phyloP scores from a whole-genome alignment of 805 yeast species.

The Pichia exigua region DNA sequence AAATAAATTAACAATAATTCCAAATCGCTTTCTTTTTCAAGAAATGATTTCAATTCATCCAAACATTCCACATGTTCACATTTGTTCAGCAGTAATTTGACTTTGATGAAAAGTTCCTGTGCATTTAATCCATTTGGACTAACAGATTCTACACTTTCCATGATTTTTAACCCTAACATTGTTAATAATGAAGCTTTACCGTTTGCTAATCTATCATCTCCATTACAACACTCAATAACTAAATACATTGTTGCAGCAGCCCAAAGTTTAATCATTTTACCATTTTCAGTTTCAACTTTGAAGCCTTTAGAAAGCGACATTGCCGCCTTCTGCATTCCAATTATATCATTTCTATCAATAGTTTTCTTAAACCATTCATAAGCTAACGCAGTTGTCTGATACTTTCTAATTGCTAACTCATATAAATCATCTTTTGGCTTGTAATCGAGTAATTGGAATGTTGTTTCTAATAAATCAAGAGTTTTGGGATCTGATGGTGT shows the following conservation, averaged over 20 bases:
- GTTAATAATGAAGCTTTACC: conserved; percentile 49
- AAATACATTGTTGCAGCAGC: conserved; percentile 47
- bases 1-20: conserved; percentile 53
- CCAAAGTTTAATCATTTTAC: conserved; percentile 40
- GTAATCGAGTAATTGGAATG: conserved; percentile 34
- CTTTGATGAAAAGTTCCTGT: conserved; percentile 61
- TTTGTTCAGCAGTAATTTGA: conserved; percentile 37
- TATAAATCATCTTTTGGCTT: conserved; percentile 38
- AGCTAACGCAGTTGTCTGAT: conserved; percentile 41
- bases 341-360: conserved; percentile 38
- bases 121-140: conserved; percentile 33
- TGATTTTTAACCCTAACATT: conserved; percentile 49
- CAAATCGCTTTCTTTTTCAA: conserved; percentile 42
- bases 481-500: conserved; percentile 51
- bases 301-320: conserved; percentile 32
- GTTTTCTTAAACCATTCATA: conserved; percentile 53
- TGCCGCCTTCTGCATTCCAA: conserved; percentile 48
- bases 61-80: conserved; percentile 32
- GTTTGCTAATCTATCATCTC: conserved; percentile 25
- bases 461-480: conserved; percentile 37
- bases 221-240: conserved; percentile 28
- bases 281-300: conserved; percentile 14
- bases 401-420: conserved; percentile 52
- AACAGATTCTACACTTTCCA: conserved; percentile 27
- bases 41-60: conserved; percentile 23